phyloP scores from a whole-genome alignment of 495 filamentous ascomycete genomes.

The Penicillium lagena region DNA sequence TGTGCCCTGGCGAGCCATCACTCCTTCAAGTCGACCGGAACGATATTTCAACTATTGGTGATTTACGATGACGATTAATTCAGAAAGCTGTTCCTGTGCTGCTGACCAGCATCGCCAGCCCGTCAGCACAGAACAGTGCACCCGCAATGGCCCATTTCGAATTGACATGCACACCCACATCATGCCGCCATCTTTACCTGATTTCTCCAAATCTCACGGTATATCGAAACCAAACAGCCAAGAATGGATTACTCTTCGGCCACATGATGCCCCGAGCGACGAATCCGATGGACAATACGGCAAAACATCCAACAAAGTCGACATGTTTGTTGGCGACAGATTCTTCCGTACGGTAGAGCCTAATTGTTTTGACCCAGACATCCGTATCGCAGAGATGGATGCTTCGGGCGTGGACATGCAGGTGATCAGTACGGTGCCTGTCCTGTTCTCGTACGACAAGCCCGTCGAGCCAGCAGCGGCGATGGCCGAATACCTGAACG shows the following conservation, averaged over 20 bases:
- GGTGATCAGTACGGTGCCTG: constrained; percentile 15
- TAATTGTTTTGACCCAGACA: constrained; percentile 12
- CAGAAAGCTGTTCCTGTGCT: neutral
- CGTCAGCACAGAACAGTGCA: neutral
- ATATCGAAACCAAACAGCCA: neutral
- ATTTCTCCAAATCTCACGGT: constrained; percentile 8
- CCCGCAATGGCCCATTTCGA: constrained; percentile 5
- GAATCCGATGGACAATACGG: neutral
- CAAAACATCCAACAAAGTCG: constrained; percentile 5
- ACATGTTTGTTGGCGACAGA: constrained; percentile 13
- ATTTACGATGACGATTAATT: neutral
- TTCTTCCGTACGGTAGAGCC: constrained; percentile 15
- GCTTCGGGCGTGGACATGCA: constrained; percentile 10
- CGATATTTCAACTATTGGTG: too few relatives aligned
- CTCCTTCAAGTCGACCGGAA: too few relatives aligned
- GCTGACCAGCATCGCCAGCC: neutral
- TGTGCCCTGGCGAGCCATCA: too few relatives aligned
- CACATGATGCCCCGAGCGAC: neutral
- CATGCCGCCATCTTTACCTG: constrained; percentile 14
- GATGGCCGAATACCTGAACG: constrained; percentile 8
- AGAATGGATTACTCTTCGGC: constrained; percentile 10
- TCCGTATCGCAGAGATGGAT: constrained; percentile 14
- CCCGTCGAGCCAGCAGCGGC: constrained; percentile 5
- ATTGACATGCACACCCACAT: constrained; percentile 20
- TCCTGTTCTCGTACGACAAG: constrained; percentile 16